phyloP scores from a whole-genome alignment of 257 asterid genomes.

The Penstemon davidsonii region DNA sequence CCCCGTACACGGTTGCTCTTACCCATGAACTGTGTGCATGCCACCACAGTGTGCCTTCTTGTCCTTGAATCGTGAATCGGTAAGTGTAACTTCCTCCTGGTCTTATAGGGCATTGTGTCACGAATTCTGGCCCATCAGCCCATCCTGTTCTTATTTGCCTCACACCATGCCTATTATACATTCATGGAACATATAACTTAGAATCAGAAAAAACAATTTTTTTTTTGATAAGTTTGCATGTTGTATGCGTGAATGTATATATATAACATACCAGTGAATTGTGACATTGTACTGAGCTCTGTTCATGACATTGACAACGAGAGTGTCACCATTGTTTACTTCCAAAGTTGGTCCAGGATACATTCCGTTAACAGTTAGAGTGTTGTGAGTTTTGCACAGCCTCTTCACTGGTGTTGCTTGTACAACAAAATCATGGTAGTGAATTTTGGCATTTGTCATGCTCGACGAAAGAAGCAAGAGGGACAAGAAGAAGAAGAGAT shows the following conservation, averaged over 20 bases:
- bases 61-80: constrained; percentile 78
- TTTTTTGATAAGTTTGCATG: constrained; percentile 17
- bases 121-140: constrained; percentile 92
- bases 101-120: constrained; percentile 87
- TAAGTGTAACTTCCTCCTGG: constrained; percentile 88
- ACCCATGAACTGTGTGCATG: constrained; percentile 98
- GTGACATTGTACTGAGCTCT: constrained; percentile 78
- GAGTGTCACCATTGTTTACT: constrained; percentile 72
- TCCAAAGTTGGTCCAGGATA: constrained; percentile 83
- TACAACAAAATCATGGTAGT: constrained; percentile 71
- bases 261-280: constrained; percentile 66
- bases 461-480: constrained; percentile 43
- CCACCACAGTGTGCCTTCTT: constrained; percentile 96
- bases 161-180: constrained; percentile 63
- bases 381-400: constrained; percentile 67
- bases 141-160: constrained; percentile 80
- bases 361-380: constrained; percentile 79
- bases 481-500: constrained; percentile 32
- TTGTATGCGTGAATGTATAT: not conserved
- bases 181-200: constrained; percentile 10
- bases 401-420: constrained; percentile 87
- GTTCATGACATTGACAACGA: constrained; percentile 66
- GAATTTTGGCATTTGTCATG: constrained; percentile 50
- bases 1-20: constrained; percentile 88
- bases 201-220: not conserved